Base-by-base conservation (phyloP, 371 early-diverging fungal species). In the Mucor saturninus region DNA sequence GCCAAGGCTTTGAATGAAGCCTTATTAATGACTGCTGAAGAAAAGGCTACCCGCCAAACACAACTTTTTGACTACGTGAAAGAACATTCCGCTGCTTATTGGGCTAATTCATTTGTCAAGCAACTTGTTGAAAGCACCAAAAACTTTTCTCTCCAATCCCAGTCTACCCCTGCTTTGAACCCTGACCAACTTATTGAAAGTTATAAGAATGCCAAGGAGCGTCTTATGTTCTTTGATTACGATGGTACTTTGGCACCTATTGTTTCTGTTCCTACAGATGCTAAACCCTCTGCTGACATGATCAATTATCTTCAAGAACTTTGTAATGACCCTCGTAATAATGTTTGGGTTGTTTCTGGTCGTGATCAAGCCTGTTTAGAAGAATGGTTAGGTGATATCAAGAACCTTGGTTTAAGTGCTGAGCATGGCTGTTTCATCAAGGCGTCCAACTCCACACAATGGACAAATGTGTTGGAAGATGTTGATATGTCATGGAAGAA, bases 361-460 rank as follows among this genome's bases (percentile, higher is more conserved):
- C 87, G 98, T 37, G 95, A 95, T 70, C 88, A 93, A 68, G 83
- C 83, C 50, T 87, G 89, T 31, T 73, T 98, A 39, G 95, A 96
- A n/a, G 79, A 88, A 15, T 95, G 96, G 90, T 78, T 98, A 37
- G 95, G 96, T 60, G 58, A 58, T 31, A 62, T 80, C 43, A 65
- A 67, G 2, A 67, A 87, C 39, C 84, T 97, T 6, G 99, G 98
- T 0, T 80, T 98, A 21, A 89, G 90, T 4, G 95, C 96, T 5
- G 98, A 98, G 72, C 97, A 97, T 70, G 99, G 99, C 7, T 93
- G 95, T 67, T 97, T 96, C 77, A 89, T 75, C 79, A 85, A 89
- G 53, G 94, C 96, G 54, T 95, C 98, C 4, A 71, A 71, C n/a
- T 67, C 68, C 37, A 68, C 84, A 37, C 85, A 84, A 5, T 96